phyloP scores from a whole-genome alignment of 2,329 filamentous ascomycete species.

The Penicillium sp. region DNA sequence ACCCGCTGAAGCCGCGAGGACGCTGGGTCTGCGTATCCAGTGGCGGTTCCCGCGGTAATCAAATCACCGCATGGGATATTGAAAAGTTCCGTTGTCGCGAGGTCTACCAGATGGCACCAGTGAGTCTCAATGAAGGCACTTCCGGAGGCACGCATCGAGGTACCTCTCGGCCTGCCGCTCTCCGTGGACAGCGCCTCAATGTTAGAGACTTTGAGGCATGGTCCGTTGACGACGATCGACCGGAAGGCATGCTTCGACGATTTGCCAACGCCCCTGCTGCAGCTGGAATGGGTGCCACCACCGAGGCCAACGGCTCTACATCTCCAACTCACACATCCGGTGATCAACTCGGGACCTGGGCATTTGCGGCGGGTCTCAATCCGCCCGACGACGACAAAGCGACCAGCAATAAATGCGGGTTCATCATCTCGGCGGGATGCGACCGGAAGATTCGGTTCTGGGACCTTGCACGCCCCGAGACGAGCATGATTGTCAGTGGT shows the following conservation, averaged over 20 bases:
- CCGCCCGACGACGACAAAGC: conserved; percentile 61
- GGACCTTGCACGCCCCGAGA: conserved; percentile 77
- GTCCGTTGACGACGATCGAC: conserved; percentile 84
- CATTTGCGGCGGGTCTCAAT: conserved; percentile 71
- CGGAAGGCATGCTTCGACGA: conserved; percentile 80
- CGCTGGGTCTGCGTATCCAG: conserved; percentile 87
- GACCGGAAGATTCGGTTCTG: conserved; percentile 93
- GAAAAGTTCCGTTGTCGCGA: conserved; percentile 87
- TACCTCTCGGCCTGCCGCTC: conserved; percentile 49
- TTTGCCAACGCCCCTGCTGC: conserved; percentile 60
- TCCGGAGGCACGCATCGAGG: conserved; percentile 40
- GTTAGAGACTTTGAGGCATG: conserved; percentile 72
- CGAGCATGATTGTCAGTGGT: conserved; percentile 78
- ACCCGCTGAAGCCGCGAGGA: conserved; percentile 73
- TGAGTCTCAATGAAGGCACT: conserved; percentile 16
- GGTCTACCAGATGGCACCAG: conserved; percentile 67
- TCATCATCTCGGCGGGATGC: conserved; percentile 81
- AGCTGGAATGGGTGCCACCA: conserved; percentile 61
- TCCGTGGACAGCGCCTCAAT: conserved; percentile 21
- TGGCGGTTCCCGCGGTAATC: conserved; percentile 74
- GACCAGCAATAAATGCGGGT: conserved; percentile 65
- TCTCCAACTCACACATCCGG: conserved; percentile 15
- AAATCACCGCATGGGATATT: conserved; percentile 93
- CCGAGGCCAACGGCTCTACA: conserved; percentile 16
- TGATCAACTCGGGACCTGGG: conserved; percentile 60